Evolutionary conservation across 495 filamentous ascomycete species (phyloP).

Genomic region (Hypomontagnella submonticulosa): DNA sequence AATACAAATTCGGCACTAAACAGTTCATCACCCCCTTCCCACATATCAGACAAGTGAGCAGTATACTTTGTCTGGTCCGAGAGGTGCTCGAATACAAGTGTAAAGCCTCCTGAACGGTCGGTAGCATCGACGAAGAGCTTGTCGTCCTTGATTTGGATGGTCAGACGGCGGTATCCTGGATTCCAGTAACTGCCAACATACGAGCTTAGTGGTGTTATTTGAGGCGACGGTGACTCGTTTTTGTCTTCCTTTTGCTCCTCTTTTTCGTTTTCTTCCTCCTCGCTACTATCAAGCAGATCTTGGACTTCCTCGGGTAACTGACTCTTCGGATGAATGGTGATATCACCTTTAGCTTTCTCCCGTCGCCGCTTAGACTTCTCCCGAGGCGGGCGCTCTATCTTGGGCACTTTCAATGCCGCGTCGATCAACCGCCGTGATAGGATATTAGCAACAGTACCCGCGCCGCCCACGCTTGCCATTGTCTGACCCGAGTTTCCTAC

Average conservation of each 20-base stretch:
- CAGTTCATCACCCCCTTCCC: conserved; percentile 22
- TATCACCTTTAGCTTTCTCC: background rate
- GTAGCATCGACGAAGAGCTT: conserved; percentile 51
- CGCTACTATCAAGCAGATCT: too few species aligned
- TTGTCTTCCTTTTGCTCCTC: conserved; percentile 7
- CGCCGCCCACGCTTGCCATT: background rate
- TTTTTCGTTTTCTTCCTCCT: conserved; percentile 27
- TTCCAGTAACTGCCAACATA: conserved; percentile 56
- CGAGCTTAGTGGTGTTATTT: conserved; percentile 44
- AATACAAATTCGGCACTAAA: conserved; percentile 40
- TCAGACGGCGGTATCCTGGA: conserved; percentile 51
- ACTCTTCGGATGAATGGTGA: background rate
- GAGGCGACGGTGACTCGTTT: conserved; percentile 17
- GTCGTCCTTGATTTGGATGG: conserved; percentile 37
- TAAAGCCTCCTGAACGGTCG: conserved; percentile 46
- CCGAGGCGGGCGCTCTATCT: background rate
- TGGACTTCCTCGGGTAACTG: conserved; percentile 1
- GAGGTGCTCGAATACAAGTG: conserved; percentile 38
- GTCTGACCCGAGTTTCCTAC: conserved; percentile 54
- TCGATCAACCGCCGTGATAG: conserved; percentile 53
- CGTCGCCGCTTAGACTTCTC: conserved; percentile 4
- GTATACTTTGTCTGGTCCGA: conserved; percentile 37
- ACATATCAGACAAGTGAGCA: conserved; percentile 1
- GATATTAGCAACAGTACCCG: conserved; percentile 23
- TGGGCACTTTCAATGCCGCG: conserved; percentile 46